A percentile compares a stretch with the other conserved stretches of the same genome.
Evolutionary conservation across 1,284 basidiomycete genomes (phyloP).

Genomic region (Heterobasidion parviporum): DNA sequence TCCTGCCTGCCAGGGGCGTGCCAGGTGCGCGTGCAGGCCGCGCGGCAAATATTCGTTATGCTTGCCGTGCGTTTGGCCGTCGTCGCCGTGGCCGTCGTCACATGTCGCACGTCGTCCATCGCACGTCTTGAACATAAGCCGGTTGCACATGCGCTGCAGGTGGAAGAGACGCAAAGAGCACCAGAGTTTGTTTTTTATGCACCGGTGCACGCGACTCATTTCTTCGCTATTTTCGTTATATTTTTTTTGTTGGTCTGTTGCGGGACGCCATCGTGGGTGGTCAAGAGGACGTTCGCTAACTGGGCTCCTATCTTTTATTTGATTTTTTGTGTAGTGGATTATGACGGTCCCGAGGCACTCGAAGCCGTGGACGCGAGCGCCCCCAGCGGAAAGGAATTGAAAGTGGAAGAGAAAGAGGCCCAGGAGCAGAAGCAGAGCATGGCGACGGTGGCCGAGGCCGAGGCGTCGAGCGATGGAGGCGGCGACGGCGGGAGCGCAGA

Average conservation of each 20-base stretch:
- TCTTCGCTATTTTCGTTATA: not conserved
- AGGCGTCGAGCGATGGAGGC: slow-evolving; percentile 36
- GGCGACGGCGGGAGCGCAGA: slow-evolving; percentile 46
- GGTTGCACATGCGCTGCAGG: too few relatives aligned
- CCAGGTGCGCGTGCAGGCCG: not conserved
- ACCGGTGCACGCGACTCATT: too few relatives aligned
- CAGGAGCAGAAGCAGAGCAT: slow-evolving; percentile 7
- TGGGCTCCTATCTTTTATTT: not conserved
- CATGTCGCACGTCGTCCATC: too few relatives aligned
- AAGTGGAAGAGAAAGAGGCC: slow-evolving; percentile 9
- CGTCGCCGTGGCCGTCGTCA: not conserved
- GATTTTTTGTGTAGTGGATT: slow-evolving; percentile 43
- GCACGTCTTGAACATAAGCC: too few relatives aligned
- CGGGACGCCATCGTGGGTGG: not conserved
- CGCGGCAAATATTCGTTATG: not conserved
- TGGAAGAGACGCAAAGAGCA: too few relatives aligned
- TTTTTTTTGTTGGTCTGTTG: not conserved
- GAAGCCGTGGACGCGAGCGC: slow-evolving; percentile 18
- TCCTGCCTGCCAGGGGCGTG: not conserved
- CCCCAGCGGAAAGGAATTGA: slow-evolving; percentile 5
- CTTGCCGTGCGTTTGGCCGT: not conserved
- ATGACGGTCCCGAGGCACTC: slow-evolving; percentile 55
- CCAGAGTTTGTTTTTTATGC: too few relatives aligned
- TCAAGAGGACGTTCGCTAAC: not conserved
- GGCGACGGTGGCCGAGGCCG: slow-evolving; percentile 12